Conservation (phyloP, 2,329 filamentous ascomycete species). For the Coniochaeta ligniaria region DNA sequence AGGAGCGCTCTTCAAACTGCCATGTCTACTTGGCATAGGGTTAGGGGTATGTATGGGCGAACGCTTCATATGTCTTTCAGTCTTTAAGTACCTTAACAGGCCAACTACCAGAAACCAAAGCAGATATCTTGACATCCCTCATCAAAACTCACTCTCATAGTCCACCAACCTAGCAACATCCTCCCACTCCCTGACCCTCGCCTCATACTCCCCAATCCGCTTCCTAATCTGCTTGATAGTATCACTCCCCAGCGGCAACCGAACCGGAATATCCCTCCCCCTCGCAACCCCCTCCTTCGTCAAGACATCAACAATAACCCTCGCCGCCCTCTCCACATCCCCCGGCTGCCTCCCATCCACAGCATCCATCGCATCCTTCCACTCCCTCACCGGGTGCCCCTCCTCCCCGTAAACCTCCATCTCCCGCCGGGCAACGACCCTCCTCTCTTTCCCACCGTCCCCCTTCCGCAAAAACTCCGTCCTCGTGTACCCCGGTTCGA, state of each 20-base stretch:
- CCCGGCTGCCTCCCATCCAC: conserved; percentile 35
- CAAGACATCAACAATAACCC: conserved; percentile 36
- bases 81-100: not conserved
- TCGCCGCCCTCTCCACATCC: conserved; percentile 34
- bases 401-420: conserved; percentile 10
- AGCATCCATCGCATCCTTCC: conserved; percentile 16
- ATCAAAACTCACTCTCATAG: conserved; percentile 17
- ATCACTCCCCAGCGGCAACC: conserved; percentile 49
- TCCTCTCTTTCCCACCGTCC: conserved; percentile 6
- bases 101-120: not conserved
- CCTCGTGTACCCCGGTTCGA: conserved; percentile 31
- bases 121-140: not conserved
- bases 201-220: conserved; percentile 34
- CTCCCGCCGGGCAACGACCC: conserved; percentile 9
- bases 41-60: too few relatives aligned
- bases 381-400: conserved; percentile 5
- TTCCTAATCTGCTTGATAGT: conserved; percentile 29
- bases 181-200: conserved; percentile 42
- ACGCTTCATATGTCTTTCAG: not conserved
- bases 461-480: conserved; percentile 22
- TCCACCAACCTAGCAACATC: conserved; percentile 25
- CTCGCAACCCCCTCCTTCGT: conserved; percentile 37
- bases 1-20: too few relatives aligned
- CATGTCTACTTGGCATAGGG: too few relatives aligned
- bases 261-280: conserved; percentile 42